Percentiles rank a stretch among this genome's conserved stretches.
Evolutionary conservation across 306 rosid genomes (phyloP).

Genomic region (Abrus pulchellus): DNA sequence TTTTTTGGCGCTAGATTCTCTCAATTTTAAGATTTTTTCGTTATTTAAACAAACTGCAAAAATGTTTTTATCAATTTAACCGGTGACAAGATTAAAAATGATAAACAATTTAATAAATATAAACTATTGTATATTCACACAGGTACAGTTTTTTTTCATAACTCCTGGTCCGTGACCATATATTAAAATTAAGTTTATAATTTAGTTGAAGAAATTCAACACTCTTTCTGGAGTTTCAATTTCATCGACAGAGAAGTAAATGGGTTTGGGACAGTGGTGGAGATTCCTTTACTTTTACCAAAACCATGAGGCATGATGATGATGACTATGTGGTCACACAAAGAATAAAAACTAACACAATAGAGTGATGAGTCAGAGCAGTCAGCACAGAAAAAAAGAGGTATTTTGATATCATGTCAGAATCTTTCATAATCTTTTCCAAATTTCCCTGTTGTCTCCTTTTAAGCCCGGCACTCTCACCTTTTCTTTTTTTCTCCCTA

Average conservation of each 20-base stretch:
- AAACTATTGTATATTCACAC: not conserved
- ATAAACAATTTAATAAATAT: not conserved
- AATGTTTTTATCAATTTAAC: not conserved
- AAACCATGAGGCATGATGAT: not conserved
- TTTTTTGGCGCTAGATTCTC: no score
- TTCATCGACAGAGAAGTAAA: not conserved
- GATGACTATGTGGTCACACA: constrained; percentile 4
- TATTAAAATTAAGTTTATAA: no score
- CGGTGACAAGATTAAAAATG: not conserved
- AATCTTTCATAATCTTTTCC: constrained; percentile 48
- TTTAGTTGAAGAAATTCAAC: constrained; percentile 8
- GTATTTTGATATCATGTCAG: constrained; percentile 45
- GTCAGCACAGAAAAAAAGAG: constrained; percentile 40
- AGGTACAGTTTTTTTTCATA: not conserved
- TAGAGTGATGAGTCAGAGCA: not conserved
- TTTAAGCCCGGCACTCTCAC: not conserved
- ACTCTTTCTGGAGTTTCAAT: constrained; percentile 11
- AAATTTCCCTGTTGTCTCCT: constrained; percentile 38
- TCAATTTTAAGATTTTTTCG: not conserved
- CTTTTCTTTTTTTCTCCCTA: not conserved
- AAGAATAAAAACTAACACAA: not conserved
- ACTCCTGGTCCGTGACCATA: constrained; percentile 25
- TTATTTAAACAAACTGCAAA: not conserved
- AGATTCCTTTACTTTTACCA: constrained; percentile 26
- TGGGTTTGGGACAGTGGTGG: constrained; percentile 2